Percentiles rank a stretch among this genome's conserved stretches.
Evolutionary conservation across 2,329 filamentous ascomycete species (phyloP).

Genomic region (Microcyclospora tardicrescens): DNA sequence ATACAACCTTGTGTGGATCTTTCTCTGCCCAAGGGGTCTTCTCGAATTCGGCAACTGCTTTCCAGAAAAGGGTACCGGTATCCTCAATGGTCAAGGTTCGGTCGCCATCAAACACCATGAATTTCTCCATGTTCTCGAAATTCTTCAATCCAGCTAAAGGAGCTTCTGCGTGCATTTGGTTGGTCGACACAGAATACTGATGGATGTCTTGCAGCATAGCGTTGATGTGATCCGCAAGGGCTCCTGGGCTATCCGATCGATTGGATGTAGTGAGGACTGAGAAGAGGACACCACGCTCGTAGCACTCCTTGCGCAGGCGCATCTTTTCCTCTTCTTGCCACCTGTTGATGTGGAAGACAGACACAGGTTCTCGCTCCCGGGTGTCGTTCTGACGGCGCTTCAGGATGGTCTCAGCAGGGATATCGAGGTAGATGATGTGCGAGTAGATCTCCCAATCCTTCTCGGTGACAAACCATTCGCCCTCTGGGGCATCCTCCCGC

Average conservation of each 20-base stretch:
- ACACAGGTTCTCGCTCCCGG: constrained; percentile 9
- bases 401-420: constrained; percentile 25
- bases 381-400: constrained; percentile 27
- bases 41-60: constrained; percentile 24
- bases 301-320: constrained; percentile 33
- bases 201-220: not conserved
- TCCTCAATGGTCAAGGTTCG: constrained; percentile 42
- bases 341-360: constrained; percentile 17
- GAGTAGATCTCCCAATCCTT: constrained; percentile 38
- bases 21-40: constrained; percentile 20
- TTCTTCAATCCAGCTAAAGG: not conserved
- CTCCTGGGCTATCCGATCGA: not conserved
- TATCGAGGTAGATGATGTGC: constrained; percentile 46
- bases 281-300: constrained; percentile 36
- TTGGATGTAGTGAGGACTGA: constrained; percentile 10
- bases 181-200: not conserved
- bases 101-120: constrained; percentile 47
- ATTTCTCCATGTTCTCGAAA: constrained; percentile 25
- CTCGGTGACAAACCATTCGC: constrained; percentile 28
- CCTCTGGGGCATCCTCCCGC: constrained; percentile 20
- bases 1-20: constrained; percentile 40
- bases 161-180: not conserved
- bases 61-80: constrained; percentile 40
- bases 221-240: constrained; percentile 1
- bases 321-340: constrained; percentile 27